Conservation (phyloP, 371 early-diverging fungal genomes). For the Rhizopus microsporus region DNA sequence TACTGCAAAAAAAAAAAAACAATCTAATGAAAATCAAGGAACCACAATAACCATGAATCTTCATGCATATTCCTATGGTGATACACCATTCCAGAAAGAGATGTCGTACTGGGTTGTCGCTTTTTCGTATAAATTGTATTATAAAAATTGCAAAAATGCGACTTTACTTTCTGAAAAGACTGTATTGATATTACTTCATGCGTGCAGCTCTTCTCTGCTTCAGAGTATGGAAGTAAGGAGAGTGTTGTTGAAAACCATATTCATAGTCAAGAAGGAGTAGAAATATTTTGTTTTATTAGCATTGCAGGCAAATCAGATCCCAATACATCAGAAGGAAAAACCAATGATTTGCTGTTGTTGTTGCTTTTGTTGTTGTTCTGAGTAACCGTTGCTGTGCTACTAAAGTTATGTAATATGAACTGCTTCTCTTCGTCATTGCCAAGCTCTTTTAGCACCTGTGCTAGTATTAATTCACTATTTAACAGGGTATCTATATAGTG, state of each 20-base stretch:
- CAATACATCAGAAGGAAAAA: conserved; percentile 7
- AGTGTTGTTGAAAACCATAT: conserved; percentile 1
- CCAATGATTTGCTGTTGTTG: conserved; percentile 16
- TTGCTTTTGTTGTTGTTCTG: conserved; percentile 8
- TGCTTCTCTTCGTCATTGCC: conserved; percentile 13
- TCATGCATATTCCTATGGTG: not conserved
- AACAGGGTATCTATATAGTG: conserved; percentile 11
- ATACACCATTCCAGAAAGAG: too few species aligned
- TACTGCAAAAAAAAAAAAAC: too few species aligned
- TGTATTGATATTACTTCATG: not conserved
- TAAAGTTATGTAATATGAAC: conserved; percentile 22
- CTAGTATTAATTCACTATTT: conserved; percentile 3
- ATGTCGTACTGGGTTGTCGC: too few species aligned
- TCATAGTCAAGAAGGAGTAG: not conserved
- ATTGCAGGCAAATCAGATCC: too few species aligned
- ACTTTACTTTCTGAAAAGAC: not conserved
- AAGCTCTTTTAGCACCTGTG: conserved; percentile 8
- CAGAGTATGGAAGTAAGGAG: not conserved
- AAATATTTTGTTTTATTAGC: too few species aligned
- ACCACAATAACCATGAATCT: not conserved
- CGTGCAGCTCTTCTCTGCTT: too few species aligned
- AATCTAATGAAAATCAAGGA: not conserved
- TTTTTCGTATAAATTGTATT: too few species aligned
- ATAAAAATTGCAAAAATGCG: too few species aligned
- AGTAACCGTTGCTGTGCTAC: not conserved